phyloP scores from a whole-genome alignment of 768 basidiomycete genomes.

The Lepiota subincarnata region DNA sequence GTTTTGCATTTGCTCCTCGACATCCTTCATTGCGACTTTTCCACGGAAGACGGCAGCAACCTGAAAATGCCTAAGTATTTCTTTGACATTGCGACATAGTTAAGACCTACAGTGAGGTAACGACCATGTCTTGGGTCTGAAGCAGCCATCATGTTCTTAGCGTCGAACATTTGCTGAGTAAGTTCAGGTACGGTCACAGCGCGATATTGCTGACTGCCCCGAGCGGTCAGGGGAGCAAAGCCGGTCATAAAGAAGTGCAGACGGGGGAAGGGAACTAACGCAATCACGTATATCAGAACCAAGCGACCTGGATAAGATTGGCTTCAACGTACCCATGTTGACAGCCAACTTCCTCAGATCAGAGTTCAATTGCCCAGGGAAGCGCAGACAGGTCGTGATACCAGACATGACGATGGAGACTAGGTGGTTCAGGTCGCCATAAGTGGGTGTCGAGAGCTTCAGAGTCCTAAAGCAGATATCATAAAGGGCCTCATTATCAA shows the following conservation, averaged over 20 bases:
- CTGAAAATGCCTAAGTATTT: slow-evolving; percentile 25
- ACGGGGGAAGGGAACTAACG: slow-evolving; percentile 91
- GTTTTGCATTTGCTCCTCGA: slow-evolving; percentile 98
- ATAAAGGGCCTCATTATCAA: slow-evolving; percentile 98
- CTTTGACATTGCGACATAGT: not conserved
- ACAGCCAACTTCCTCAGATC: slow-evolving; percentile 97
- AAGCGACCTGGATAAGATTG: not conserved
- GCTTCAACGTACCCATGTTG: slow-evolving; percentile 83
- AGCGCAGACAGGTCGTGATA: slow-evolving; percentile 97
- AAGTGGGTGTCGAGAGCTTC: slow-evolving; percentile 92
- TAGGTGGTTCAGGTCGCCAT: slow-evolving; percentile 97
- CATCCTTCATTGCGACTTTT: slow-evolving; percentile 99
- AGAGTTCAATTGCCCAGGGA: slow-evolving; percentile 99
- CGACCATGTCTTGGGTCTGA: slow-evolving; percentile 95
- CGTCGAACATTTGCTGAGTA: slow-evolving; percentile 99
- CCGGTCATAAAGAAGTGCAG: slow-evolving; percentile 99
- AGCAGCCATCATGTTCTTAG: slow-evolving; percentile 99
- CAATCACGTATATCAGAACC: not conserved
- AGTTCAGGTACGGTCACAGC: slow-evolving; percentile 97
- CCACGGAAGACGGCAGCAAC: slow-evolving; percentile 98
- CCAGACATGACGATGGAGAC: slow-evolving; percentile 99
- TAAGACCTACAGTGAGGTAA: slow-evolving; percentile 78
- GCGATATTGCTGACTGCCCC: slow-evolving; percentile 92
- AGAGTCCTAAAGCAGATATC: slow-evolving; percentile 99
- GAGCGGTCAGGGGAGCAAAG: slow-evolving; percentile 90